Percentiles rank a stretch among this genome's conserved stretches.
Conservation (phyloP, 1,139 yeast genomes). For the Hyphopichia burtonii region DNA sequence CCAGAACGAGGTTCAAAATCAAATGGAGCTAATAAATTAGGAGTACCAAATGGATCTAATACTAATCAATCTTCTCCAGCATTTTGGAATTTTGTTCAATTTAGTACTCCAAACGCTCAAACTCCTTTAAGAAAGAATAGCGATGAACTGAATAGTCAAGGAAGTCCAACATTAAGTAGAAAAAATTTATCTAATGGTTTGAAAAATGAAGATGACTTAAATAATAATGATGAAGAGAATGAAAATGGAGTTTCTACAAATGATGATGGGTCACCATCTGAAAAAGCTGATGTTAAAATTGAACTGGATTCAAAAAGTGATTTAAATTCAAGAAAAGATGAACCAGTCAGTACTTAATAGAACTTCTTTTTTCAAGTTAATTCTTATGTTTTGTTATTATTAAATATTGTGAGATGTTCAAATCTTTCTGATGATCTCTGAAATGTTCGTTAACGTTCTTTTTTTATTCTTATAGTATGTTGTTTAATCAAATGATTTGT, state of each 20-base stretch:
- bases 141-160: slow-evolving; percentile 37
- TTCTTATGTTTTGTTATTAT: no score
- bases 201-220: slow-evolving; percentile 10
- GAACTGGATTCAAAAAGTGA: slow-evolving; percentile 43
- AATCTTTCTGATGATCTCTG: no score
- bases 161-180: slow-evolving; percentile 41
- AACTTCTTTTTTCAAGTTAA: background rate
- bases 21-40: slow-evolving; percentile 12
- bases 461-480: no score
- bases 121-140: slow-evolving; percentile 42
- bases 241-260: background rate
- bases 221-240: background rate
- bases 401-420: no score
- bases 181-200: slow-evolving; percentile 14
- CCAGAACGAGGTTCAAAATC: slow-evolving; percentile 70
- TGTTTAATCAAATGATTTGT: no score
- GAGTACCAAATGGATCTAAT: slow-evolving; percentile 21
- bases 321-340: background rate
- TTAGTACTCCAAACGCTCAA: slow-evolving; percentile 64
- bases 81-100: slow-evolving; percentile 75
- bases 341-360: background rate
- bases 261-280: slow-evolving; percentile 3
- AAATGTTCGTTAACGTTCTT: no score
- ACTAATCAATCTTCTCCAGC: slow-evolving; percentile 65
- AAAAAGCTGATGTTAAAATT: slow-evolving; percentile 48